phyloP scores from a whole-genome alignment of 495 filamentous ascomycete genomes.

The Neurospora pannonica region DNA sequence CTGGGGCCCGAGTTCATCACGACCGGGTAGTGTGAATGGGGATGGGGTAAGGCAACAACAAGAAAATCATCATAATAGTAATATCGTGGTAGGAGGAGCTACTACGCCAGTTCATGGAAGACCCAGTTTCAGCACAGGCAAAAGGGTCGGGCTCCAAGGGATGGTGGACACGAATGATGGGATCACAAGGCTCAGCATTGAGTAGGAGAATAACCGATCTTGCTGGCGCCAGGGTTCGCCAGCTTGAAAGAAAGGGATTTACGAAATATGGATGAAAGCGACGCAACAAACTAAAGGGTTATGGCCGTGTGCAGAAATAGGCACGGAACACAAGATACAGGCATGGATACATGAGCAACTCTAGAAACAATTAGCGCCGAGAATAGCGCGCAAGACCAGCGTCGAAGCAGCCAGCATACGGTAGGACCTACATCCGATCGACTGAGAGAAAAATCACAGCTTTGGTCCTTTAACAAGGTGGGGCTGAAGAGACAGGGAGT shows the following conservation, averaged over 20 bases:
- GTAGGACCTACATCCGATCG: neutral
- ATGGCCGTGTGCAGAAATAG: neutral
- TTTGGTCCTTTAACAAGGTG: neutral
- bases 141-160: slow-evolving; percentile 77
- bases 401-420: neutral
- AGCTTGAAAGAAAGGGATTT: neutral
- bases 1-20: slow-evolving; percentile 49
- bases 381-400: neutral
- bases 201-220: slow-evolving; percentile 1
- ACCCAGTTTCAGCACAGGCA: neutral
- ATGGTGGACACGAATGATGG: slow-evolving; percentile 95
- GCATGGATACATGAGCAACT: neutral
- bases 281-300: neutral
- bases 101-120: neutral
- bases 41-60: slow-evolving; percentile 31
- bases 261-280: neutral
- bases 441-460: neutral
- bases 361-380: neutral
- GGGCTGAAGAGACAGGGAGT: neutral
- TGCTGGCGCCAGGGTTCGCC: neutral
- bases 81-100: slow-evolving; percentile 1
- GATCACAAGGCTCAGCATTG: slow-evolving; percentile 85
- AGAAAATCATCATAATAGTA: slow-evolving; percentile 18
- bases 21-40: slow-evolving; percentile 50
- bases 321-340: neutral